phyloP scores from a whole-genome alignment of 225 moss, liverwort and hornwort species.

The Asterella californica region DNA sequence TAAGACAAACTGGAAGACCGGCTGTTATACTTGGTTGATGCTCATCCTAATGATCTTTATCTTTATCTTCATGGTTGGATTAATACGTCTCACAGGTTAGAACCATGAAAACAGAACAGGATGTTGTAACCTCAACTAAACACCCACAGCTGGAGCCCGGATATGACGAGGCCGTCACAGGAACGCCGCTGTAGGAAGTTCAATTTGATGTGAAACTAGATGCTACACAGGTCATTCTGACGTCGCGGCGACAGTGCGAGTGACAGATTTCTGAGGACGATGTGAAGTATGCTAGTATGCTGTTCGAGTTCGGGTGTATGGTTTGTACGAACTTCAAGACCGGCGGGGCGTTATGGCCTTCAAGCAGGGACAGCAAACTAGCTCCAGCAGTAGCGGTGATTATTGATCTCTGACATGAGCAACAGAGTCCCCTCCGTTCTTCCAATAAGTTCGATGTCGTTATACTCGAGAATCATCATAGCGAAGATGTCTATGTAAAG shows the following conservation, averaged over 20 bases:
- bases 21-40: constrained; percentile 80
- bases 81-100: constrained; percentile 65
- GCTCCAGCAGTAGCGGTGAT: too few species aligned
- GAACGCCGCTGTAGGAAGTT: not conserved
- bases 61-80: constrained; percentile 90
- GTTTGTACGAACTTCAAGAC: not conserved
- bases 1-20: constrained; percentile 77
- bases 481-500: too few species aligned
- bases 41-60: constrained; percentile 66
- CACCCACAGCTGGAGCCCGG: not conserved
- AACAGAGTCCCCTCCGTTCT: too few species aligned
- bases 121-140: not conserved
- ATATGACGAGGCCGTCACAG: not conserved
- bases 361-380: not conserved
- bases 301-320: not conserved
- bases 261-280: not conserved
- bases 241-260: not conserved
- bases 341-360: not conserved
- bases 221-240: too few species aligned
- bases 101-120: not conserved
- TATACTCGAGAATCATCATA: too few species aligned
- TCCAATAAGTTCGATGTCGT: too few species aligned
- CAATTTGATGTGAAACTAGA: not conserved
- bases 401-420: too few species aligned
- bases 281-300: not conserved